phyloP scores from a whole-genome alignment of 768 basidiomycete species.

The Hygrophorus russula region DNA sequence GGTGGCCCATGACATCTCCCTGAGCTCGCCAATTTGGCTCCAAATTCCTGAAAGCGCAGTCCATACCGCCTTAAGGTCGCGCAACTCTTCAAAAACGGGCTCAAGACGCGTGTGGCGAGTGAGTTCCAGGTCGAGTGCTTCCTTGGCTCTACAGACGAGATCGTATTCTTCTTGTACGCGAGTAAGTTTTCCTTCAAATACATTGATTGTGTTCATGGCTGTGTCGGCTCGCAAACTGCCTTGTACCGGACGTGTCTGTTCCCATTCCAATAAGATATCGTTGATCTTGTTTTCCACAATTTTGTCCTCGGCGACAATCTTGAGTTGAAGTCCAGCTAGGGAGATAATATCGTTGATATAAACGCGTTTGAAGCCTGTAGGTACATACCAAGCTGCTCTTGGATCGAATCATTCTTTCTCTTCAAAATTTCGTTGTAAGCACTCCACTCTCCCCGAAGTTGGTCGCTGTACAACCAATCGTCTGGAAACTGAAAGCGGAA shows the following conservation, averaged over 20 bases:
- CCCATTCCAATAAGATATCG: constrained; percentile 89
- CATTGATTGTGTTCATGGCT: constrained; percentile 92
- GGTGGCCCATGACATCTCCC: constrained; percentile 84
- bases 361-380: neutral
- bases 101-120: constrained; percentile 83
- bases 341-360: neutral
- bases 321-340: constrained; percentile 90
- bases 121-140: constrained; percentile 89
- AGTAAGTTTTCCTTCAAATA: constrained; percentile 85
- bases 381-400: constrained; percentile 88
- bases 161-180: constrained; percentile 93
- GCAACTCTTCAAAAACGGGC: constrained; percentile 89
- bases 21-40: constrained; percentile 82
- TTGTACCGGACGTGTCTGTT: constrained; percentile 90
- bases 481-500: constrained; percentile 95
- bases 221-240: constrained; percentile 94
- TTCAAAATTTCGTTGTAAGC: constrained; percentile 97
- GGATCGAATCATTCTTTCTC: constrained; percentile 96
- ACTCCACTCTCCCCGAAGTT: constrained; percentile 95
- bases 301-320: constrained; percentile 99
- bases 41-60: constrained; percentile 96
- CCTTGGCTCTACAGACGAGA: constrained; percentile 91
- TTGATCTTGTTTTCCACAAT: constrained; percentile 93
- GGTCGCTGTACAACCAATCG: constrained; percentile 98
- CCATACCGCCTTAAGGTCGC: constrained; percentile 97